These are phyloP conservation scores for Dendrobium chrysotoxum DNA, from an alignment of 106 monocot genomes.

Conservation along the genomic window DNA sequence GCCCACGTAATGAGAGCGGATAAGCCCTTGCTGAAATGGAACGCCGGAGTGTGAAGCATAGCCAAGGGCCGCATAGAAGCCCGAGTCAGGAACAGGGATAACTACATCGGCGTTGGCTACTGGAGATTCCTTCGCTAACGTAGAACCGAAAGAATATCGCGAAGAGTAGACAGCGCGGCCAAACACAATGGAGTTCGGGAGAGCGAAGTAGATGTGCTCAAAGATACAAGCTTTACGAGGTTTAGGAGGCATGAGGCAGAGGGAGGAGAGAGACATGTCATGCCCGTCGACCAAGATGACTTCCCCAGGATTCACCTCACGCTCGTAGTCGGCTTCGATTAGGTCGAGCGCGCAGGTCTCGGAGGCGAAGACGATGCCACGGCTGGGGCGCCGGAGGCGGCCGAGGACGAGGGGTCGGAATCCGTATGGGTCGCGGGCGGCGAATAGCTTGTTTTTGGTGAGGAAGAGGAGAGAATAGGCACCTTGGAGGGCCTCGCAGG, in stretches of 20 bases:
- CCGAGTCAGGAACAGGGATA: constrained; percentile 87
- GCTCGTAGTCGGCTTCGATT: constrained; percentile 46
- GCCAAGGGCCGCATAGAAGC: constrained; percentile 86
- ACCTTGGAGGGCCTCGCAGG: constrained; percentile 44
- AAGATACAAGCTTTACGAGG: constrained; percentile 76
- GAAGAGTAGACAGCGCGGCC: constrained; percentile 51
- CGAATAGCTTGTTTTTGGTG: constrained; percentile 59
- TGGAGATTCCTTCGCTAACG: constrained; percentile 66
- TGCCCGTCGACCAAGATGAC: constrained; percentile 15
- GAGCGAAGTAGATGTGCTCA: constrained; percentile 90
- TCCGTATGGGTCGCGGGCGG: constrained; percentile 68
- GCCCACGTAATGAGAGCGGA: constrained; percentile 83
- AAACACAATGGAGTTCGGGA: constrained; percentile 82
- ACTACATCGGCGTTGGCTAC: constrained; percentile 64
- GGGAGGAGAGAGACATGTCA: constrained; percentile 25
- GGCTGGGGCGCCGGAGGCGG: constrained; percentile 30
- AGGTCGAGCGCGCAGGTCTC: constrained; percentile 68
- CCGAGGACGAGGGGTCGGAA: constrained; percentile 91
- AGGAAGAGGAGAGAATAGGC: constrained; percentile 62
- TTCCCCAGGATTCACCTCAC: constrained; percentile 41
- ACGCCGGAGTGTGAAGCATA: constrained; percentile 51
- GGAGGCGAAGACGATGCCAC: constrained; percentile 55
- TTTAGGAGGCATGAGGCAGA: constrained; percentile 53
- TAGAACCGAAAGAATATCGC: constrained; percentile 50
- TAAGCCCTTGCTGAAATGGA: constrained; percentile 76